A percentile compares a stretch with the other conserved stretches of the same genome.
These are phyloP conservation scores for Trichoderma reesei DNA, from an alignment of 495 filamentous ascomycete genomes.

Conservation along the genomic window DNA sequence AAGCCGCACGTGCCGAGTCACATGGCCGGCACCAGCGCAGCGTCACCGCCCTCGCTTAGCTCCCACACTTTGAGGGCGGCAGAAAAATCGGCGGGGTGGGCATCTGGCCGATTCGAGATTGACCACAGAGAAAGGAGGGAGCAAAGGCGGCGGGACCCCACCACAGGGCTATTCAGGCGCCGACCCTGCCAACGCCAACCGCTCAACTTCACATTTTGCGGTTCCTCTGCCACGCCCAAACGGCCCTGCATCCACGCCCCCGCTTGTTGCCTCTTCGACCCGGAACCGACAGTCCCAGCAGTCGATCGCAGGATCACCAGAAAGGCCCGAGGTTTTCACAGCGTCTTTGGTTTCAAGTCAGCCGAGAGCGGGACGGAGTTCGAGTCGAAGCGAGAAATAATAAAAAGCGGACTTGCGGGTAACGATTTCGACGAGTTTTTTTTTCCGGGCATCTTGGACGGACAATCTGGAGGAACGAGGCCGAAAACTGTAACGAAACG, in stretches of 20 bases:
- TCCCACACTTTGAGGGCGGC: constrained; percentile 3
- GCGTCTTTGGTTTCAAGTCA: too few relatives aligned
- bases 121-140: not conserved
- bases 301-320: constrained; percentile 1
- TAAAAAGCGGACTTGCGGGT: too few relatives aligned
- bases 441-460: too few relatives aligned
- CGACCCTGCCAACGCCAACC: constrained; percentile 2
- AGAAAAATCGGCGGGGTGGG: constrained; percentile 12
- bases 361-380: too few relatives aligned
- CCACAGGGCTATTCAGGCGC: constrained; percentile 8
- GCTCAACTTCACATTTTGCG: constrained; percentile 9
- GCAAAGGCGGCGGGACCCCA: not conserved
- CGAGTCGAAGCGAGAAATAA: too few relatives aligned
- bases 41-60: constrained; percentile 9
- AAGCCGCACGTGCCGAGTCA: not conserved
- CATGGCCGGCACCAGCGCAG: not conserved
- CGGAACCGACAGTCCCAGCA: too few relatives aligned
- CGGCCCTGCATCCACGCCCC: constrained; percentile 2
- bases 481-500: not conserved
- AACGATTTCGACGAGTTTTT: too few relatives aligned
- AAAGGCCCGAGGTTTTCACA: too few relatives aligned
- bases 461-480: too few relatives aligned
- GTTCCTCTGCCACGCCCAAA: not conserved
- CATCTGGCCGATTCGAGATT: constrained; percentile 1
- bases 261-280: not conserved